Base-by-base conservation (phyloP, 345 rosid genomes). In the Geranium brycei region DNA sequence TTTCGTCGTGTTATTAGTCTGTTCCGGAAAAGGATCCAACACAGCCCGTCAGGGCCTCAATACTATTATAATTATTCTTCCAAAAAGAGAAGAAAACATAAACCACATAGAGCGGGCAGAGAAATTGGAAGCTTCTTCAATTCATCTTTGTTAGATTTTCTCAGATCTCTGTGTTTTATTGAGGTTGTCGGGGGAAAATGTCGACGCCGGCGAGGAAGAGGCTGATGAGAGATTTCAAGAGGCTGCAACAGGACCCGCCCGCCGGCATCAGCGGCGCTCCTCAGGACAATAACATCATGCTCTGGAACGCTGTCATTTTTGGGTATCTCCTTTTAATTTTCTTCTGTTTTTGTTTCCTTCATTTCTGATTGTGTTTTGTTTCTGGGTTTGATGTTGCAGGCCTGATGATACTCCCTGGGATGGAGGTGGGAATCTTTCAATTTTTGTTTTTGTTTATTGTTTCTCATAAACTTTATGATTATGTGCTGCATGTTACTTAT, bases 391-490 rank as follows among this genome's bases (percentile, higher is more conserved):
- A 57, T 61, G 31, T 84, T 76, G 79, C 83, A 86, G 91, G 35
- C 96, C 88, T 64, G 88, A 84, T 65, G 92, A 84, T 72, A 80
- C 87, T 32, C 87, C 91, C 0, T 88, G 96, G 92, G 96, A 88
- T 68, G 92, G 92, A 82, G 96, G 91, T 88, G 69, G 72, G 81
- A 66, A 31, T 31, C 61, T 71, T 10, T 11, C 53, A 47, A 7
- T 47, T 6, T 47, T 47, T 47, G 11, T 47, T 47, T 47, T 47
- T 6, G 3, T 8, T 47, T 47, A 8, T 13, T 47, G 47, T 38
- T 5, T 38, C 11, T 38, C 14, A 47, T 47, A 2, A 6, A 8
- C 14, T 47, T 47, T 47, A 8, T 8, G 3, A 2, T 47, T 10
- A 13, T 47, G 53, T 23, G 28, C 28, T 23, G 28, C 28, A 23